These are phyloP conservation scores for Mallotus nudiflorus DNA, from an alignment of 345 rosid species.

Conservation along the genomic window DNA sequence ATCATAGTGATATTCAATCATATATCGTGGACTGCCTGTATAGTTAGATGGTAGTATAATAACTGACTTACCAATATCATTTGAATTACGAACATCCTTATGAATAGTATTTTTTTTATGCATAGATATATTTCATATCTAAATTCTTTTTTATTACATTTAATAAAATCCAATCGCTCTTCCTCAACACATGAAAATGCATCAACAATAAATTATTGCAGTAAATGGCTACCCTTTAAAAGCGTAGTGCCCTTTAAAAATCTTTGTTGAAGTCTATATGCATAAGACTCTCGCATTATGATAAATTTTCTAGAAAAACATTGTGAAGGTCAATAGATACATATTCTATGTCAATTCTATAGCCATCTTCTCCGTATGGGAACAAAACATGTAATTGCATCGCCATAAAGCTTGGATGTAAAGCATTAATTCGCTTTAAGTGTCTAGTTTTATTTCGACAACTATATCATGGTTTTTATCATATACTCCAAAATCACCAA, in stretches of 20 bases:
- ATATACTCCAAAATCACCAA: too few relatives aligned
- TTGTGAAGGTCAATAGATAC: too few relatives aligned
- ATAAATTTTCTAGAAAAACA: neutral
- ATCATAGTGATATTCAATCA: neutral
- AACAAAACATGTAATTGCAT: neutral
- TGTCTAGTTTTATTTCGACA: neutral
- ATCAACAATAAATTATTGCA: neutral
- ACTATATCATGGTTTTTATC: too few relatives aligned
- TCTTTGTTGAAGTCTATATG: too few relatives aligned
- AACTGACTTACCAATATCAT: neutral
- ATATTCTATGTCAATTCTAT: too few relatives aligned
- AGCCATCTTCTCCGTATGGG: neutral
- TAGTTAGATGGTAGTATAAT: neutral
- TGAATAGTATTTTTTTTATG: neutral
- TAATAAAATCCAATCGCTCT: neutral
- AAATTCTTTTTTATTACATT: neutral
- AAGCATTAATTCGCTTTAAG: neutral
- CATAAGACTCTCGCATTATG: neutral
- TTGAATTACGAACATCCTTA: neutral
- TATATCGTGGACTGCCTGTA: neutral
- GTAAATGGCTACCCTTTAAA: neutral
- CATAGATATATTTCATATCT: neutral
- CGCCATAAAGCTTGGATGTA: neutral
- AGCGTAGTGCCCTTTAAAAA: too few relatives aligned
- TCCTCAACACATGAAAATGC: neutral